Evolutionary conservation across 2,329 filamentous ascomycete genomes (phyloP), one percentile per base, ranked within the genome.

Genomic region (Neofusicoccum sp.): DNA sequence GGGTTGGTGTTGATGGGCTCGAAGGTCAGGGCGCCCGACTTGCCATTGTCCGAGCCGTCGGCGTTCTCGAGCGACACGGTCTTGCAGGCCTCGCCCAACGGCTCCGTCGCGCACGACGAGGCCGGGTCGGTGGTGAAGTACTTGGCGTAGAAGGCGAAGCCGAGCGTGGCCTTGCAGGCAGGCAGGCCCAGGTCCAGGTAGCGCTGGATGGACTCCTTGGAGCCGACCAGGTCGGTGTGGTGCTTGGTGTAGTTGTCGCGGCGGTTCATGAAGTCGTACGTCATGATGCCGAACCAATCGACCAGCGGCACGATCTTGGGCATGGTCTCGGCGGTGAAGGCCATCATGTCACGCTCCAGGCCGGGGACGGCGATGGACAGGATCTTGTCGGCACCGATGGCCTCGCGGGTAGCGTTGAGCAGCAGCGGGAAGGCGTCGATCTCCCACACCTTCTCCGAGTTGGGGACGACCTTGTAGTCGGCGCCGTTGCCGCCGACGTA

Each of bases 211-310:
- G 84, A 78, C 4, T 81, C 77, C 6, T 82, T 73, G 0, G 87
- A 87, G 8, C 78, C 82, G 12, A 77, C 70, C 6, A 91, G 79
- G n/a, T 86, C 85, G 47, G 83, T 87, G 71, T 90, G 88, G 73
- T 92, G 89, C 37, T 78, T 81, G 3, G 89, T 90, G 8, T 79
- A 71, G 47, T 75, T 85, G 75, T 91, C 85, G 37, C 89, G 85
- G 37, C 89, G 70, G 76, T 90, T 91, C 83, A 89, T 88, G 52
- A 92, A 72, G 70, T 92, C 89, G 72, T 91, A 91, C 1, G 84
- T 82, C 88, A 91, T 91, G 66, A 91, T 78, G 68, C 91, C 91
- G 70, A 91, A 79, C 69, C 87, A 88, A 71, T 91, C 87, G 16
- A 90, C 82, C 1, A 80, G 79, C 11, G 77, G 71, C 78, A 84